Conservation (phyloP, 2,329 filamentous ascomycete species). For the Pseudocercospora pini-densiflorae region DNA sequence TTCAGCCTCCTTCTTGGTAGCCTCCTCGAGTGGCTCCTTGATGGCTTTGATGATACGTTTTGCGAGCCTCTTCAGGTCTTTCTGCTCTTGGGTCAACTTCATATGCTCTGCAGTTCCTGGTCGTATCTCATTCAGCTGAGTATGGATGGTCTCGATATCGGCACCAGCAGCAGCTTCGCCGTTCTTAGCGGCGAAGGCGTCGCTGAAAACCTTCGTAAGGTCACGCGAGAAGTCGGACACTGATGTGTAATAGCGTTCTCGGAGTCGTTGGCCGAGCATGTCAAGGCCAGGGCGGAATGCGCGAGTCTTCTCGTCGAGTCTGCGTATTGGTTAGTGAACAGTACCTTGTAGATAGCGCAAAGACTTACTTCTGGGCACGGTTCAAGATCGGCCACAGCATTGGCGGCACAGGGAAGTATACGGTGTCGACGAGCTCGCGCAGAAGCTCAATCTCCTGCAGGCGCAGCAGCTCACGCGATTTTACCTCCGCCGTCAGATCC, state of each 20-base stretch:
- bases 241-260: constrained; percentile 63
- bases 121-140: constrained; percentile 44
- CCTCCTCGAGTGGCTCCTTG: constrained; percentile 76
- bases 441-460: constrained; percentile 77
- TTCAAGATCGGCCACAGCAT: constrained; percentile 78
- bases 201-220: constrained; percentile 60
- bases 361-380: constrained; percentile 79
- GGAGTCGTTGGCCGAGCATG: constrained; percentile 57
- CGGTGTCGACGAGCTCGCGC: constrained; percentile 78
- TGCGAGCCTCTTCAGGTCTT: constrained; percentile 80
- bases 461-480: constrained; percentile 77
- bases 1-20: constrained; percentile 80
- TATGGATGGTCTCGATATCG: constrained; percentile 43
- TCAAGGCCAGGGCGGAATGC: constrained; percentile 60
- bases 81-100: constrained; percentile 64
- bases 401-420: constrained; percentile 87
- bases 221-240: constrained; percentile 65
- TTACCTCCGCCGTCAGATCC: constrained; percentile 70
- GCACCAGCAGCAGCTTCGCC: constrained; percentile 30
- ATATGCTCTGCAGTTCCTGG: constrained; percentile 45
- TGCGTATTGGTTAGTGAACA: constrained; percentile 50
- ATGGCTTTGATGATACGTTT: constrained; percentile 87
- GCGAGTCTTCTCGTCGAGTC: constrained; percentile 62
- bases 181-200: constrained; percentile 49
- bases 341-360: not conserved